phyloP scores from a whole-genome alignment of 495 filamentous ascomycete species.

The Schizothecium vesticola region DNA sequence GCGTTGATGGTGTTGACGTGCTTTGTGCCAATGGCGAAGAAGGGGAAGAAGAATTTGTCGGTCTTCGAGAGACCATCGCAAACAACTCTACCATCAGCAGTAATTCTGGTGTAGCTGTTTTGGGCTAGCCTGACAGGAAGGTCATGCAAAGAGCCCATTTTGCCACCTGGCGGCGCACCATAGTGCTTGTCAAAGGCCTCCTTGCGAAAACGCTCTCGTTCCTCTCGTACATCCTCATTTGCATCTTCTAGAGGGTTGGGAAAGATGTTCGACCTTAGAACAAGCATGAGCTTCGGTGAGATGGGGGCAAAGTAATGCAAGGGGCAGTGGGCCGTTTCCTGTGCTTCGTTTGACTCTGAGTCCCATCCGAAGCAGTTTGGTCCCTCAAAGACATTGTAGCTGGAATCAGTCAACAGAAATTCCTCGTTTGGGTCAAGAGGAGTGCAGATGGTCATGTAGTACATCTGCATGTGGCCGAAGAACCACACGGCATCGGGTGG shows the following conservation, averaged over 20 bases:
- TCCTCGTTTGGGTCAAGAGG: constrained; percentile 35
- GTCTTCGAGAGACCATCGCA: constrained; percentile 6
- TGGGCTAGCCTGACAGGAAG: constrained; percentile 36
- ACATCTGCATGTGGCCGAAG: constrained; percentile 28
- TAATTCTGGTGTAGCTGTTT: constrained; percentile 34
- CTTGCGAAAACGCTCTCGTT: constrained; percentile 9
- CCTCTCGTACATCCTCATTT: constrained; percentile 5
- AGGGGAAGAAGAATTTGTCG: constrained; percentile 39
- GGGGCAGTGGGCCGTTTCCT: neutral
- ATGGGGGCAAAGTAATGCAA: constrained; percentile 44
- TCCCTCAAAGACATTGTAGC: constrained; percentile 45
- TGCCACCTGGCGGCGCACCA: neutral
- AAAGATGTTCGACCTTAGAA: constrained; percentile 33
- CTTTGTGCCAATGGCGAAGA: constrained; percentile 29
- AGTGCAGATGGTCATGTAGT: constrained; percentile 45
- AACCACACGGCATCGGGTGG: constrained; percentile 41
- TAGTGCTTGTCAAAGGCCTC: constrained; percentile 8
- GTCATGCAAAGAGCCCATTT: constrained; percentile 27
- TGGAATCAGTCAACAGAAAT: constrained; percentile 47
- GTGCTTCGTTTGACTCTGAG: constrained; percentile 21
- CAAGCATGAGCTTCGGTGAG: constrained; percentile 47
- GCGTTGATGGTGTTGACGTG: constrained; percentile 41
- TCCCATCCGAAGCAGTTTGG: constrained; percentile 23
- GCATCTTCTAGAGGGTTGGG: constrained; percentile 26
- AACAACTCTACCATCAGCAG: constrained; percentile 24